These are phyloP conservation scores for Ashbya aceris DNA, from an alignment of 1,139 yeast species.

Conservation along the genomic window DNA sequence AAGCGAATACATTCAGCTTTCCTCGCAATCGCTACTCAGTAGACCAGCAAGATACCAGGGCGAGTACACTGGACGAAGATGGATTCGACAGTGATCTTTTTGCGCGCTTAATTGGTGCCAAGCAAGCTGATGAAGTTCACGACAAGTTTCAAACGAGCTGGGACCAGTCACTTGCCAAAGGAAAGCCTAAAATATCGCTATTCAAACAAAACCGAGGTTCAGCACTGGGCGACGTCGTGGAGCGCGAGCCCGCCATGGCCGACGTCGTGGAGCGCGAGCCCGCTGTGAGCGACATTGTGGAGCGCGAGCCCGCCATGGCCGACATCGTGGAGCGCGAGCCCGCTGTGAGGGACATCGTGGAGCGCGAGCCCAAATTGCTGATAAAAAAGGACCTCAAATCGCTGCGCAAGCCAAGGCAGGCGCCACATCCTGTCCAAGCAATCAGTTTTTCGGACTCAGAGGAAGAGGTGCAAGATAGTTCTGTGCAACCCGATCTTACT, in stretches of 20 bases:
- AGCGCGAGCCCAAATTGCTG: neutral
- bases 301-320: slow-evolving; percentile 10
- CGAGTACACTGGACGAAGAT: slow-evolving; percentile 9
- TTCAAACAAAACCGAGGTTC: neutral
- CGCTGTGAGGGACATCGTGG: slow-evolving; percentile 2
- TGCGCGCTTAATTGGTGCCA: slow-evolving; percentile 26
- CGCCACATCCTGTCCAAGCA: neutral
- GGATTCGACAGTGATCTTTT: slow-evolving; percentile 28
- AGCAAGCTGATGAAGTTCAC: slow-evolving; percentile 26
- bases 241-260: too few relatives aligned
- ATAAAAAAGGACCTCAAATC: slow-evolving; percentile 10
- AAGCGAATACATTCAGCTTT: slow-evolving; percentile 27
- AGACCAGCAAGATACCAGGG: slow-evolving; percentile 2
- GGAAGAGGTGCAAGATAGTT: neutral
- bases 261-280: neutral
- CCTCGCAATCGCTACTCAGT: slow-evolving; percentile 6
- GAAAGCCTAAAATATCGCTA: too few relatives aligned
- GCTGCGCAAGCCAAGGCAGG: slow-evolving; percentile 9
- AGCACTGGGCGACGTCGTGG: neutral
- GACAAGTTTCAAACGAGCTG: slow-evolving; percentile 15
- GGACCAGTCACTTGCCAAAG: too few relatives aligned
- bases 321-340: slow-evolving; percentile 6
- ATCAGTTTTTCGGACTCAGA: neutral
- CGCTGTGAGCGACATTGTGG: slow-evolving; percentile 21
- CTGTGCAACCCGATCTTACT: neutral